Conservation (phyloP, 2,329 filamentous ascomycete species). For the Anthostomella pinea region DNA sequence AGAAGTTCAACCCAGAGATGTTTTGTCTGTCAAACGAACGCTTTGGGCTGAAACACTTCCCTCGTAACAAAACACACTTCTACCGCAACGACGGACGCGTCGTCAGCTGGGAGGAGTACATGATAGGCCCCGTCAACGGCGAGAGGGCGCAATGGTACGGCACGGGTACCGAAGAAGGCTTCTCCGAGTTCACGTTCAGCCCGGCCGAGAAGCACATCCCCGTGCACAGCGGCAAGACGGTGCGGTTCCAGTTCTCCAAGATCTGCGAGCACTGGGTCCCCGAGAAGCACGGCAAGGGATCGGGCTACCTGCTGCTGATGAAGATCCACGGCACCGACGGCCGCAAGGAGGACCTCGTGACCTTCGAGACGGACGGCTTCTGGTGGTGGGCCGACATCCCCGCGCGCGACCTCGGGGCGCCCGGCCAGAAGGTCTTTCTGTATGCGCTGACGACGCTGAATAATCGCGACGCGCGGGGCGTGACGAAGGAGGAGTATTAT, state of each 20-base stretch:
- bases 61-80: conserved; percentile 63
- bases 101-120: conserved; percentile 79
- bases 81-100: conserved; percentile 70
- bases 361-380: conserved; percentile 73
- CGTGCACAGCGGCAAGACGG: conserved; percentile 51
- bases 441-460: conserved; percentile 55
- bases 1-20: conserved; percentile 62
- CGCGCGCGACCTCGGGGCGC: conserved; percentile 60
- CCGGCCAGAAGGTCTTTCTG: conserved; percentile 66
- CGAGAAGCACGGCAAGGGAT: conserved; percentile 63
- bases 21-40: conserved; percentile 68
- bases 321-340: conserved; percentile 65
- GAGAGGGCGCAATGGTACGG: conserved; percentile 47
- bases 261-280: conserved; percentile 80
- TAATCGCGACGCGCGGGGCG: conserved; percentile 45
- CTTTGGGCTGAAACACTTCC: conserved; percentile 81
- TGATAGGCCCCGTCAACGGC: conserved; percentile 55
- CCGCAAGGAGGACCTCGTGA: conserved; percentile 62
- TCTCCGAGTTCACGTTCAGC: conserved; percentile 57
- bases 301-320: conserved; percentile 67
- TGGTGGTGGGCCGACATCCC: conserved; percentile 80
- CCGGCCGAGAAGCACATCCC: conserved; percentile 60
- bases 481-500: conserved; percentile 46
- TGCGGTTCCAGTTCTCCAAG: conserved; percentile 79
- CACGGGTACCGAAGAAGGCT: conserved; percentile 46